These are phyloP conservation scores for Xylaria sp. DNA, from an alignment of 2,329 filamentous ascomycete species.

Conservation along the genomic window DNA sequence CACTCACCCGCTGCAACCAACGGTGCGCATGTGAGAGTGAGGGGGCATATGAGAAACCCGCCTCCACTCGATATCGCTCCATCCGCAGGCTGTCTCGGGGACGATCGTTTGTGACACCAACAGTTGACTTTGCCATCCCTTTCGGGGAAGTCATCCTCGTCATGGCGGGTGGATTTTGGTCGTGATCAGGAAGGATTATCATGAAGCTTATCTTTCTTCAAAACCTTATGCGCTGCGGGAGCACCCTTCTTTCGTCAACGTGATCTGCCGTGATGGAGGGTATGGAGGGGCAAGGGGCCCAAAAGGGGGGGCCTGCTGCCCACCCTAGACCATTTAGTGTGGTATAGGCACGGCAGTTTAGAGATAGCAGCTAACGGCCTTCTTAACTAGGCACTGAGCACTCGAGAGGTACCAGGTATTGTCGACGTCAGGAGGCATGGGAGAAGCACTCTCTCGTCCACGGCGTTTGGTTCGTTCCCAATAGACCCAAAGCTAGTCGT, in stretches of 20 bases:
- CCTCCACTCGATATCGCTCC: conserved; percentile 32
- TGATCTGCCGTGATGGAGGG: conserved; percentile 42
- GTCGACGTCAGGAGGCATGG: conserved; percentile 29
- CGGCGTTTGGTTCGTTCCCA: conserved; percentile 25
- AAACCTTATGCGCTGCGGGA: conserved; percentile 40
- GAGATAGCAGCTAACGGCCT: conserved; percentile 37
- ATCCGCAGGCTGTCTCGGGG: conserved; percentile 21
- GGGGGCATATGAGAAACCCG: conserved; percentile 15
- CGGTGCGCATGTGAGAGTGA: conserved; percentile 17
- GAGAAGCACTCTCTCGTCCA: conserved; percentile 9
- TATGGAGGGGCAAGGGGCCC: conserved; percentile 29
- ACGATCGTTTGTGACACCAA: conserved; percentile 28
- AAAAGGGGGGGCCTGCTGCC: conserved; percentile 34
- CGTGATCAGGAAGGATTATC: conserved; percentile 32
- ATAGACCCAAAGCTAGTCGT: conserved; percentile 27
- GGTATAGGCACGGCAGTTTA: conserved; percentile 26
- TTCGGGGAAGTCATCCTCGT: conserved; percentile 32
- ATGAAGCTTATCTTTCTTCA: conserved; percentile 30
- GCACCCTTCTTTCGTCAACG: conserved; percentile 41
- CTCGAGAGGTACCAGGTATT: conserved; percentile 29
- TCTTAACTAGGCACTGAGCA: conserved; percentile 43
- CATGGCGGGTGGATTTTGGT: conserved; percentile 28
- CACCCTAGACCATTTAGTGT: conserved; percentile 25
- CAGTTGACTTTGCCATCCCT: conserved; percentile 4
- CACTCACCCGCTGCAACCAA: conserved; percentile 18